Conservation (phyloP, 176 grass and related monocot genomes). For the Thalia dealbata region DNA sequence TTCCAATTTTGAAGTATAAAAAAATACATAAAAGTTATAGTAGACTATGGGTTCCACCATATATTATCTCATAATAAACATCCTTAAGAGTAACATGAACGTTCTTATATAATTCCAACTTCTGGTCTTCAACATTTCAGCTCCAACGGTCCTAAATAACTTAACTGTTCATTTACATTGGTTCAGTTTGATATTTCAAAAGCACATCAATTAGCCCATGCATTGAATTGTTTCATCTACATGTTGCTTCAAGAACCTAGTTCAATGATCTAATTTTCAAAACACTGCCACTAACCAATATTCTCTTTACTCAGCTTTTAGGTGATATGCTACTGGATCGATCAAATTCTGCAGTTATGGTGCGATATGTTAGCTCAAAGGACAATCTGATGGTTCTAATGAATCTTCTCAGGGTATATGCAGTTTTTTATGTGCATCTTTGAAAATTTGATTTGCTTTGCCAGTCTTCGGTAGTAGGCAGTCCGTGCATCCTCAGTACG, state of each 20-base stretch:
- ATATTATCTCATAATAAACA: too few species aligned
- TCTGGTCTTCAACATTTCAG: not conserved
- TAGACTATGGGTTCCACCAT: too few species aligned
- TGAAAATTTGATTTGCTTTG: not conserved
- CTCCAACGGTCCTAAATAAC: not conserved
- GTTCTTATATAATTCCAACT: not conserved
- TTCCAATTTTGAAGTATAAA: too few species aligned
- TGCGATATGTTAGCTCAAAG: constrained; percentile 44
- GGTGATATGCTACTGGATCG: constrained; percentile 54
- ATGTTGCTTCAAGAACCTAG: not conserved
- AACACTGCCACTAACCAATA: not conserved
- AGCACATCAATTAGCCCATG: not conserved
- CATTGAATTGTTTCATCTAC: not conserved
- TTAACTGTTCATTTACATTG: not conserved
- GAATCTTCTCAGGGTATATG: constrained; percentile 57
- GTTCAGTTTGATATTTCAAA: not conserved
- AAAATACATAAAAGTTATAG: too few species aligned
- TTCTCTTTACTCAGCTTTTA: constrained; percentile 35
- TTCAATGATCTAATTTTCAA: not conserved
- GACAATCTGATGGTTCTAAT: constrained; percentile 51
- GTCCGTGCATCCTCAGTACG: too few species aligned
- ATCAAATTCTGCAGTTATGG: constrained; percentile 38
- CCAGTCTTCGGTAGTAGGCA: not conserved
- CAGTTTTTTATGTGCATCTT: not conserved
- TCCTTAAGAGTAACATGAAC: not conserved